Evolutionary conservation across 192 early-diverging fungal genomes (phyloP).

Genomic region (Coemansia sp.): DNA sequence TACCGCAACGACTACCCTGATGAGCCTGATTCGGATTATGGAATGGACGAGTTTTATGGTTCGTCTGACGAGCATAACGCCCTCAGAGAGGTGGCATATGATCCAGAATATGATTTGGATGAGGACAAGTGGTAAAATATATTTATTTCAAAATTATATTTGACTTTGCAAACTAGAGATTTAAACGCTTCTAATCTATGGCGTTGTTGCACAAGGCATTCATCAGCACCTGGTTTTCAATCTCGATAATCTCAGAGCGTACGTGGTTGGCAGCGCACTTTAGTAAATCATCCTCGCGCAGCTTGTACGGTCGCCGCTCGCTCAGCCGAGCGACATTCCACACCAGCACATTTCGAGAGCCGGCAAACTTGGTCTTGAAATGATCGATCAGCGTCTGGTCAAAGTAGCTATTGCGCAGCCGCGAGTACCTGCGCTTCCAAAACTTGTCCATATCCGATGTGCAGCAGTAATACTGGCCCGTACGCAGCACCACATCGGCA

Average conservation of each 20-base stretch:
- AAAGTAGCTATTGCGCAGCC: slow-evolving; percentile 25
- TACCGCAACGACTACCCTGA: slow-evolving; percentile 81
- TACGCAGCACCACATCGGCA: slow-evolving; percentile 48
- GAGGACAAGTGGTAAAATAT: slow-evolving; percentile 5
- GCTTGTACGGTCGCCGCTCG: slow-evolving; percentile 30
- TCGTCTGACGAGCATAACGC: slow-evolving; percentile 29
- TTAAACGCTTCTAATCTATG: neutral
- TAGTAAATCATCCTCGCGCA: slow-evolving; percentile 15
- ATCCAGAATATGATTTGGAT: slow-evolving; percentile 4
- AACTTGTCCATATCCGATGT: slow-evolving; percentile 34
- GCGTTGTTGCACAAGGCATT: slow-evolving; percentile 22
- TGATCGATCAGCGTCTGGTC: slow-evolving; percentile 26
- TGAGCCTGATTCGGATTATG: slow-evolving; percentile 51
- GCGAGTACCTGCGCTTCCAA: slow-evolving; percentile 41
- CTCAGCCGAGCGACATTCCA: slow-evolving; percentile 54
- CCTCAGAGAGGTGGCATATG: neutral
- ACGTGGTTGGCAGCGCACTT: slow-evolving; percentile 56
- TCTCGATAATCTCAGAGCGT: slow-evolving; percentile 52
- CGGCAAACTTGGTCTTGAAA: slow-evolving; percentile 22
- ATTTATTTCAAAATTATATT: too few species aligned
- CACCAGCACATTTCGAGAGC: slow-evolving; percentile 13
- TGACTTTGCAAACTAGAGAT: neutral
- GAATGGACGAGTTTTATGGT: slow-evolving; percentile 25
- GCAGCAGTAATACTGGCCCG: slow-evolving; percentile 59
- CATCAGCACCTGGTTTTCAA: slow-evolving; percentile 52